Evolutionary conservation across 495 filamentous ascomycete genomes (phyloP), one percentile per base, ranked within the genome.

Genomic region (Terfezia boudieri): DNA sequence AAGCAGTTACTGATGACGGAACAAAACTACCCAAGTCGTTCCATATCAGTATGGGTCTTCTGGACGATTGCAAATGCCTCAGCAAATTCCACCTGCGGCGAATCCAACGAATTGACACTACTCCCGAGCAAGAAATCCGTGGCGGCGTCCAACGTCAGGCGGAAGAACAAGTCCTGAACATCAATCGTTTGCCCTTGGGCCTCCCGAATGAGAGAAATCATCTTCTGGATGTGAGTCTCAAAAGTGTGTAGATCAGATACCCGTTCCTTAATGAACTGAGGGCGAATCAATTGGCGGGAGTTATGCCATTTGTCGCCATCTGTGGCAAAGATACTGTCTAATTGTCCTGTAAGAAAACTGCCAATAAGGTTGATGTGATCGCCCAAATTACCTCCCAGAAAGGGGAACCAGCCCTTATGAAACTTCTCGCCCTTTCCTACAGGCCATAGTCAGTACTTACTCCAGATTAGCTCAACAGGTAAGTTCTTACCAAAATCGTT

Each of bases 41-140:
- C 66, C 52, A 77, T 69, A 59, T 78, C 64, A 60, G 73, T 74
- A 62, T 87, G 83, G 4, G 82, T 69, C 20, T 74, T 67, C 63
- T 87, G 84, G 17, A 83, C 80, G 58, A 83, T 80, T 61, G 68
- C 71, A 65, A 90, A 88, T 12, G 81, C 80, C 50, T 79, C 74
- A n/a, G 81, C 81, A 63, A 90, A 88, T 2, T 67, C 55, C 2
- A 64, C 68, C 22, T 68, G 63, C 7, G 74, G 68, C 53, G 72
- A 73, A n/a, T 70, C 68, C n/a, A 88, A 70, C 59, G 78, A 86
- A 57, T 82, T 73, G 12, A 84, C 77, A 52, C 78, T 77, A 50
- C 79, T 69, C 12, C 88, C 88, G n/a, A 94, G 74, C 37, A 95
- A 69, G 63, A 90, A 94, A 55, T 89, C 83, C 12, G 87, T 90